Evolutionary conservation across 1,139 yeast genomes (phyloP).

Genomic region (Candida dubliniensis): DNA sequence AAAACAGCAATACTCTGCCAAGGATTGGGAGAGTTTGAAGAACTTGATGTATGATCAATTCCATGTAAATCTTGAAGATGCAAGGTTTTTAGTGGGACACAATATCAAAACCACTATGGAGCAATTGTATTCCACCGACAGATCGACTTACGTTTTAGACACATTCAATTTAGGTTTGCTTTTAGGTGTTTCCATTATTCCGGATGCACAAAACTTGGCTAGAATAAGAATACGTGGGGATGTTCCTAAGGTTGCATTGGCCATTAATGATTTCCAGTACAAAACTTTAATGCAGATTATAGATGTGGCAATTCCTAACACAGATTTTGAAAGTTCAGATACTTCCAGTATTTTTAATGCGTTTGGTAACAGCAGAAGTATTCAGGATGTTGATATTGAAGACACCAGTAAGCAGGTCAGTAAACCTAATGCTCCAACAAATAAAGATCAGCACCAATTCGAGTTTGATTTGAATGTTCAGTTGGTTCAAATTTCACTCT

Average conservation of each 20-base stretch:
- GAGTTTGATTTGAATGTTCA: slow-evolving; percentile 74
- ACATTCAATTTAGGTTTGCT: slow-evolving; percentile 71
- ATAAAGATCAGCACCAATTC: slow-evolving; percentile 55
- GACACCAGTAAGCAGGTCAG: slow-evolving; percentile 8
- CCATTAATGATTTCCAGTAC: slow-evolving; percentile 86
- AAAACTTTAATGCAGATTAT: slow-evolving; percentile 79
- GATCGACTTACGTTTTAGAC: slow-evolving; percentile 64
- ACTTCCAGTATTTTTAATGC: slow-evolving; percentile 38
- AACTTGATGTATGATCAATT: slow-evolving; percentile 89
- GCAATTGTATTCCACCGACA: slow-evolving; percentile 53
- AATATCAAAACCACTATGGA: slow-evolving; percentile 74
- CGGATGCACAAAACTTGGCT: slow-evolving; percentile 75
- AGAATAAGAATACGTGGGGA: slow-evolving; percentile 74
- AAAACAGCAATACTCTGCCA: slow-evolving; percentile 65
- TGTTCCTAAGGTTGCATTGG: slow-evolving; percentile 70
- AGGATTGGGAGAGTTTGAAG: slow-evolving; percentile 70
- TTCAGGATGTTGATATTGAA: slow-evolving; percentile 25
- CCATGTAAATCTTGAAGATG: slow-evolving; percentile 73
- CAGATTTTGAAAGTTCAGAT: slow-evolving; percentile 36
- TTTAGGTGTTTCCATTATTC: slow-evolving; percentile 80
- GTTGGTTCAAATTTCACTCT: slow-evolving; percentile 59
- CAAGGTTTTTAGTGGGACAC: slow-evolving; percentile 87
- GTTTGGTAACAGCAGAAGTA: slow-evolving; percentile 23
- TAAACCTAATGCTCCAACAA: slow-evolving; percentile 4
- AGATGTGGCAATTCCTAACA: slow-evolving; percentile 67